Evolutionary conservation across 352 stramenopile species (phyloP).

Genomic region (Phytophthora pinifolia): DNA sequence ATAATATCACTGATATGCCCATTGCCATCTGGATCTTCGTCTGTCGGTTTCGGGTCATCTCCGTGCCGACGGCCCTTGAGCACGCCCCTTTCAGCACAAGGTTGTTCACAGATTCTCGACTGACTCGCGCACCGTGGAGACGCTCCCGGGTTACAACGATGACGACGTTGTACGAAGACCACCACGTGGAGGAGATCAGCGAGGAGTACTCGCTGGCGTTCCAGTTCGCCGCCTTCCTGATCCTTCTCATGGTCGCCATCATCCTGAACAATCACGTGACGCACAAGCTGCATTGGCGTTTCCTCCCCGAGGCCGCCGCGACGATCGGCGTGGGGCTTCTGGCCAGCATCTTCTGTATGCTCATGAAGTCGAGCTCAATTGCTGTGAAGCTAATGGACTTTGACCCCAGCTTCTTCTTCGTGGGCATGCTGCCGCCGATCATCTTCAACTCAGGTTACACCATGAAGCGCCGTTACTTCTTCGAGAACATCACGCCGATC

Average conservation of each 20-base stretch:
- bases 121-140: no score
- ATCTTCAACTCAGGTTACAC: slow-evolving; percentile 95
- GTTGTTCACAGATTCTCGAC: slow-evolving; percentile 1
- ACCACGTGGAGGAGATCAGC: slow-evolving; percentile 51
- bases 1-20: no score
- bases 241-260: slow-evolving; percentile 76
- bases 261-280: slow-evolving; percentile 79
- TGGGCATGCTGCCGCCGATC: slow-evolving; percentile 91
- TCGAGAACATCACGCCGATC: slow-evolving; percentile 91
- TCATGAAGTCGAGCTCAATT: slow-evolving; percentile 70
- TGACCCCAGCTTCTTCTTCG: slow-evolving; percentile 93
- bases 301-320: slow-evolving; percentile 65
- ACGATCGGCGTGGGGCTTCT: slow-evolving; percentile 66
- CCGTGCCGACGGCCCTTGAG: slow-evolving; percentile 9
- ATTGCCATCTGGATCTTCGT: slow-evolving; percentile 3
- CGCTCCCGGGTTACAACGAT: slow-evolving; percentile 11
- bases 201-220: slow-evolving; percentile 79
- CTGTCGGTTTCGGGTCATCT: slow-evolving; percentile 12
- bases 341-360: slow-evolving; percentile 54
- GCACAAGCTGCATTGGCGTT: slow-evolving; percentile 77
- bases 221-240: slow-evolving; percentile 74
- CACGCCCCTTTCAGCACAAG: slow-evolving; percentile 5
- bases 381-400: slow-evolving; percentile 85
- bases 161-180: slow-evolving; percentile 15
- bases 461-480: slow-evolving; percentile 92